Evolutionary conservation across 305 asterid species (phyloP), one percentile per base, ranked within the genome.

Genomic region (Fraxinus platypoda): DNA sequence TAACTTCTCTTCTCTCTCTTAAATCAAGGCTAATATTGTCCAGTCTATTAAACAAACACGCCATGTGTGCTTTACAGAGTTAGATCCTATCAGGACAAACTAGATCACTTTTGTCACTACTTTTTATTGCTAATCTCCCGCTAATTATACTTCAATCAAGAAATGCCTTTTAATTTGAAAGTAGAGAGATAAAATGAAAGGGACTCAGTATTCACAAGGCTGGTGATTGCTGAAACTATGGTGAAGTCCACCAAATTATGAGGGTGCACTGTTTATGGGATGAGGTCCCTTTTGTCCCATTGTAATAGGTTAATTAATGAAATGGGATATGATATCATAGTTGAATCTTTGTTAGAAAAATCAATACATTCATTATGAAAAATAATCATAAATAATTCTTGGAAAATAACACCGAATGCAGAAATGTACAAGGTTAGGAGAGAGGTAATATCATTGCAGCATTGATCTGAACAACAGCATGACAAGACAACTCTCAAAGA

Each of bases 71-170:
- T 66, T 26, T 26, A 11, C 33, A 11, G n/a, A n/a, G n/a, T 26
- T 46, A 79, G 86, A 54, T 81, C 31, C 80, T 70, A 73, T 25
- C 74, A 11, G 1, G 31, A 23, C 15, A 49, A 66, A 25, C 34
- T 64, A 0, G 70, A 84, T 81, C 68, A 21, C 30, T 34, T 41
- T 78, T 21, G 74, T 26, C 74, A 26, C 35, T 23, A 8, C 34
- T 66, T 66, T 66, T 66, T 66, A 30, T 66, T 64, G 49, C 23
- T 34, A 70, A 79, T 78, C 30, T 68, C 62, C 77, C 71, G 66
- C 66, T 33, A 80, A 85, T 83, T 81, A 85, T 83, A 23, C 41
- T 71, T 54, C 81, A 83, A 74, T 86, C 66, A 82, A 31, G 71
- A 59, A 64, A 37, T 23, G 74, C 35, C 35, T 66, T 66, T 66